A percentile compares a stretch with the other conserved stretches of the same genome.
phyloP scores from a whole-genome alignment of 371 early-diverging fungal species.

The Umbelopsis sp. region DNA sequence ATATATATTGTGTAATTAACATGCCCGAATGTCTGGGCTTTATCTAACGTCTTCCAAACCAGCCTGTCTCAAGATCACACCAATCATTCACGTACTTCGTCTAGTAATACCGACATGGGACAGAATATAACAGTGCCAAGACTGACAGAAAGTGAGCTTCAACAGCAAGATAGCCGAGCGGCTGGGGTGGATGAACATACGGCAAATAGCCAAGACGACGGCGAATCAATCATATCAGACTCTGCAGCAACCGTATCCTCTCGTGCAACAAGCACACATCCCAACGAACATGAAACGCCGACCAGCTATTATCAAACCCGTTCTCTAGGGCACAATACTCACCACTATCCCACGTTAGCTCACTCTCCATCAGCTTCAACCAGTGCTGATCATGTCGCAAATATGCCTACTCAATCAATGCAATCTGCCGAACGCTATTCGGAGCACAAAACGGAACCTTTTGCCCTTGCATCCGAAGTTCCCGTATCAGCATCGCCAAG shows the following conservation, averaged over 20 bases:
- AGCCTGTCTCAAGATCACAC: not conserved
- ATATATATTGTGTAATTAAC: no score
- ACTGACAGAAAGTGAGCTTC: not conserved
- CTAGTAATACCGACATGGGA: constrained; percentile 12
- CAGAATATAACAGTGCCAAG: constrained; percentile 5
- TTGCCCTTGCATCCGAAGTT: constrained; percentile 3
- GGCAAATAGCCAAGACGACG: not conserved
- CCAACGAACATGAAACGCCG: not conserved
- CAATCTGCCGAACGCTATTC: not conserved
- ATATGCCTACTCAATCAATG: not conserved
- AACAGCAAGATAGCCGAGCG: not conserved
- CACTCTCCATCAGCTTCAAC: not conserved
- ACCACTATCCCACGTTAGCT: not conserved
- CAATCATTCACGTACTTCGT: not conserved
- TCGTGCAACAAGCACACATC: not conserved
- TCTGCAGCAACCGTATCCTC: constrained; percentile 1
- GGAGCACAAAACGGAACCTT: constrained; percentile 6
- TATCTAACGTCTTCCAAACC: not conserved
- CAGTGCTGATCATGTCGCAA: not conserved
- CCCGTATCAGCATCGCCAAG: constrained; percentile 15
- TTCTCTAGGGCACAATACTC: not conserved
- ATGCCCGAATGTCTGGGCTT: no score
- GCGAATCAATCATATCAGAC: constrained; percentile 17
- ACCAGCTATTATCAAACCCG: not conserved
- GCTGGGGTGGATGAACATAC: not conserved